Evolutionary conservation across 345 rosid species (phyloP), one percentile per base, ranked within the genome.

Genomic region (Xanthoceras sorbifolium): DNA sequence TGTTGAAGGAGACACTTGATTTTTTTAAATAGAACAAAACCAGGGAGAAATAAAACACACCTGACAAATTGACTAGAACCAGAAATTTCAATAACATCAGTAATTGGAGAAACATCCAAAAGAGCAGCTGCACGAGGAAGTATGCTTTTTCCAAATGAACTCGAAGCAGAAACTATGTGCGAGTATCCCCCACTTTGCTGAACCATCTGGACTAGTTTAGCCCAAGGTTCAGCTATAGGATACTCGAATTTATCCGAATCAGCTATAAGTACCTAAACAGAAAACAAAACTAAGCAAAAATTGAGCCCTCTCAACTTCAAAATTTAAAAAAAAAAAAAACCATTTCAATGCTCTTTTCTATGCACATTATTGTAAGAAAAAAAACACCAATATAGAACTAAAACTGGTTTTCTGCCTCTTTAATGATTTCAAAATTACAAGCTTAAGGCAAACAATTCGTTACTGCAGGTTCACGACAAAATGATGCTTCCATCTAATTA

Each of bases 81-180:
- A 72, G 85, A 84, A 72, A 96, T 84, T 81, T 79, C 85, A 85
- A 87, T 81, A 77, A 96, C 97, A 88, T 96, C 98, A 69, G 99
- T 96, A 81, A 91, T 76, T 15, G 97, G 99, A 84, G 95, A 93
- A 80, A 96, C 95, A 81, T 93, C 98, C 73, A 93, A 85, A 67
- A 93, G 86, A 74, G 99, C 94, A 72, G 99, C 98, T 0, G 93
- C 93, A 77, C 99, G 97, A 1, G 99, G 98, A 42, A 93, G 78
- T 44, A 91, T 29, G 73, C 93, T 93, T 81, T 96, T 96, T 82
- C 99, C 98, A 63, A 96, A 96, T 65, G 99, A 96, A 82, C 89
- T 84, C 1, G 99, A 86, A 25, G 91, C 85, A 79, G 95, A 84
- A 78, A 96, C 70, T 22, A 96, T 86, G 32, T 96, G 97, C 0